Evolutionary conservation across 2,329 filamentous ascomycete genomes (phyloP).

Genomic region (Aureobasidium lini): DNA sequence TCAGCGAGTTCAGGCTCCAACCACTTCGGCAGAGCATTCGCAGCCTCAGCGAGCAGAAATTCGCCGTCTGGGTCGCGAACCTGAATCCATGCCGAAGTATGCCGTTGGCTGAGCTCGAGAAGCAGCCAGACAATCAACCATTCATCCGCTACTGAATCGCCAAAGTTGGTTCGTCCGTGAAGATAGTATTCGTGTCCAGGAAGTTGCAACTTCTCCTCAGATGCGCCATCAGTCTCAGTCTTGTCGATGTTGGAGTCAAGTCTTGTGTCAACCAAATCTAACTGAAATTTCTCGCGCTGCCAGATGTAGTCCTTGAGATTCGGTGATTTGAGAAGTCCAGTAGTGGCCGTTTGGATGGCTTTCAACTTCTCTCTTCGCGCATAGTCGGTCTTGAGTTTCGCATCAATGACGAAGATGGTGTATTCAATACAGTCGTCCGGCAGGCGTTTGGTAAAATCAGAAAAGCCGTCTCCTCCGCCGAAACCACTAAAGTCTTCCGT

Average conservation of each 20-base stretch:
- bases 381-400: constrained; percentile 41
- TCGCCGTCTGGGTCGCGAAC: constrained; percentile 87
- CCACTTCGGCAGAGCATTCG: constrained; percentile 81
- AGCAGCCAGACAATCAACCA: constrained; percentile 93
- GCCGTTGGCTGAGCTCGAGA: constrained; percentile 67
- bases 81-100: constrained; percentile 70
- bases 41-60: constrained; percentile 89
- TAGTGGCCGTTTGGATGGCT: constrained; percentile 60
- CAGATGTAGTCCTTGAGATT: constrained; percentile 85
- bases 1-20: constrained; percentile 82
- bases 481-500: constrained; percentile 53
- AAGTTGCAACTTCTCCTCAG: background rate
- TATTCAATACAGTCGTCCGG: constrained; percentile 86
- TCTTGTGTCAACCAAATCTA: constrained; percentile 48
- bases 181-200: constrained; percentile 35
- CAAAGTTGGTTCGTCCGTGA: constrained; percentile 73
- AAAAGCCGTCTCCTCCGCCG: constrained; percentile 56
- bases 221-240: background rate
- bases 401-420: constrained; percentile 63
- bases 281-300: constrained; percentile 72
- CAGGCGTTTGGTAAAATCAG: constrained; percentile 58
- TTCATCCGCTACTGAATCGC: constrained; percentile 93
- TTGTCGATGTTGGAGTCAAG: constrained; percentile 26
- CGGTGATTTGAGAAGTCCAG: constrained; percentile 49
- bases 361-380: constrained; percentile 61